Base-by-base conservation (phyloP, 2,329 filamentous ascomycete genomes). In the Knoxdaviesia proteae region DNA sequence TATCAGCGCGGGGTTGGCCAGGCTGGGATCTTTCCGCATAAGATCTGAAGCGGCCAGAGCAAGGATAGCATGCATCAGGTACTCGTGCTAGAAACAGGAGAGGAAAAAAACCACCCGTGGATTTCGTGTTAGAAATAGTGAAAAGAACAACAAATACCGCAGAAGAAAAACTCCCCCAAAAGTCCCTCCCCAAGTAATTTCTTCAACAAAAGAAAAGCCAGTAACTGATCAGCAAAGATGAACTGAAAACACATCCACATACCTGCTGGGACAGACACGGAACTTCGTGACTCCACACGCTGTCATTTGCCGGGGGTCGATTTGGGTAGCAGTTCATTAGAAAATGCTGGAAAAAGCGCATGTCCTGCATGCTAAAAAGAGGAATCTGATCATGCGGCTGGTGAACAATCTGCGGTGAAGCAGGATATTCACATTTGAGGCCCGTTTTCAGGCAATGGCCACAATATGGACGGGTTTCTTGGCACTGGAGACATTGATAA, bases 281-380 rank as follows among this genome's bases (percentile, higher is more conserved):
- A 7, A 83, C 68, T 45, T 77, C 68, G 31, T 76, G 73, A 6
- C 71, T 71, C 78, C 78, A 83, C 9, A 79, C 63, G 6, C 67
- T 61, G 48, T 81, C 74, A 47, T 76, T 74, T 36, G 73, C 75
- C 11, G 80, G 57, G 0, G 77, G 76, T 30, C 80, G 64, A 53
- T 75, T 69, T 3, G 77, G 77, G 50, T 73, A 74, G 48, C 71
- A 76, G 34, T 65, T 62, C 32, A 69, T 58, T 10, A 80, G 57
- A 49, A 79, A 80, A 53, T 80, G 73, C 53, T 80, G 75, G 49
- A 80, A 80, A 53, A 79, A 68, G 35, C 74, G 68, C 74, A 80
- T 77, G 50, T 80, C 76, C 41, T 72, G 67, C 44, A 75, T 50
- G 42, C 63, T 73, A 52, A 77, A 76, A 0, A 74, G 54, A 3